Percentiles rank a stretch among this genome's conserved stretches.
These are phyloP conservation scores for Diphasiastrum complanatum DNA, from an alignment of 83 land plant genomes.

Conservation along the genomic window DNA sequence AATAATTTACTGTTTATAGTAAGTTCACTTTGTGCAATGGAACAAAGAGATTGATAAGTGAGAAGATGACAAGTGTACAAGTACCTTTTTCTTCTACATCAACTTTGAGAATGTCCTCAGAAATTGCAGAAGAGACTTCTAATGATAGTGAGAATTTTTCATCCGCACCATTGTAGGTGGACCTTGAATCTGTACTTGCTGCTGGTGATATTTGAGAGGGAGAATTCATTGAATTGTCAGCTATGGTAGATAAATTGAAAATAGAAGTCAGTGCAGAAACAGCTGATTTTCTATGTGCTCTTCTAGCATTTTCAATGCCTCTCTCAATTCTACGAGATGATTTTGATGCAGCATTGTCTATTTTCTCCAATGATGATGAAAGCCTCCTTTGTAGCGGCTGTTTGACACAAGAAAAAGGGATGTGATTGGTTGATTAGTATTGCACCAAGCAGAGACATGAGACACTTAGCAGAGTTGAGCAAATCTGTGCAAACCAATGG, in stretches of 20 bases:
- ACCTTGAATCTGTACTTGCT: neutral
- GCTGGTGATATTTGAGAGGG: neutral
- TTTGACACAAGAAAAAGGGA: neutral
- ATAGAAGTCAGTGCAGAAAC: neutral
- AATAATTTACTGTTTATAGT: too few species aligned
- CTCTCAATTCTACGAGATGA: constrained; percentile 9
- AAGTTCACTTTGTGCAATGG: too few species aligned
- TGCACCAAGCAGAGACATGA: neutral
- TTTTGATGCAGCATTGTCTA: constrained; percentile 18
- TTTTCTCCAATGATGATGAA: neutral
- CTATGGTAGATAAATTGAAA: neutral
- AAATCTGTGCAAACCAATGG: neutral
- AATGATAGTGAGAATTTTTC: neutral
- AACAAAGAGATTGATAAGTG: too few species aligned
- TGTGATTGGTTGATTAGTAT: too few species aligned
- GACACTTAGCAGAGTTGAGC: neutral
- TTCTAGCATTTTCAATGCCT: too few species aligned
- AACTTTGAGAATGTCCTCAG: too few species aligned
- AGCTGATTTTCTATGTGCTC: constrained; percentile 2
- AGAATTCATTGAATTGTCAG: neutral
- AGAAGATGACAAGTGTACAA: too few species aligned
- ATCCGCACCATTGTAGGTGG: neutral
- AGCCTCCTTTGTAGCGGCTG: constrained; percentile 10
- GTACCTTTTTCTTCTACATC: too few species aligned
- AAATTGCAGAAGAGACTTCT: constrained; percentile 6